phyloP scores from a whole-genome alignment of 164 flowering plant genomes.

The Vitis rupestris region DNA sequence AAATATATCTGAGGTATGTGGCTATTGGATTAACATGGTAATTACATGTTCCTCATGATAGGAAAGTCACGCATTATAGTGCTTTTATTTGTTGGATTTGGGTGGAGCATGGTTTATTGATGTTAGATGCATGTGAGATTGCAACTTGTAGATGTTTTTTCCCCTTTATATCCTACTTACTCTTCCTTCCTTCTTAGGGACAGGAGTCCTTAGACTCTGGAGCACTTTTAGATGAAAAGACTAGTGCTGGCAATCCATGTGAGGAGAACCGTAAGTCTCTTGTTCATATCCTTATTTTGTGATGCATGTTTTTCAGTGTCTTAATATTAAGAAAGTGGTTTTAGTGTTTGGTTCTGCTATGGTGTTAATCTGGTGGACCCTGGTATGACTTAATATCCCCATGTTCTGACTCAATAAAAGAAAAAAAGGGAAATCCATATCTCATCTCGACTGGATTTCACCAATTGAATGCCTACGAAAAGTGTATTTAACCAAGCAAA shows the following conservation, averaged over 20 bases:
- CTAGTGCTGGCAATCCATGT: slow-evolving; percentile 4
- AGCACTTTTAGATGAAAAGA: slow-evolving; percentile 21
- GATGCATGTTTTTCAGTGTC: neutral
- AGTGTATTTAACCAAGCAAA: no score
- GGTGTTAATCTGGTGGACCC: no score
- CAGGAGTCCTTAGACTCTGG: slow-evolving; percentile 13
- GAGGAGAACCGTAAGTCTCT: slow-evolving; percentile 26
- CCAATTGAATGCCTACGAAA: no score
- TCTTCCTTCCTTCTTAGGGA: slow-evolving; percentile 1
- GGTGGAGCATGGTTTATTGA: neutral
- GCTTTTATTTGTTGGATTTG: neutral
- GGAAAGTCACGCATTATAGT: no score
- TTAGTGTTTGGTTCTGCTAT: no score
- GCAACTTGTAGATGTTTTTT: neutral
- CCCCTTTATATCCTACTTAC: neutral
- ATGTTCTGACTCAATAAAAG: no score
- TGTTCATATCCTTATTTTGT: neutral
- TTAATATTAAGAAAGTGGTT: no score
- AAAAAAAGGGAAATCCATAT: no score
- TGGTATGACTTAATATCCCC: no score
- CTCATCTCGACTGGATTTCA: no score
- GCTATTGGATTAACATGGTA: neutral
- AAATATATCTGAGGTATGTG: slow-evolving; percentile 21
- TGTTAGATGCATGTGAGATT: neutral
- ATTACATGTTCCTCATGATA: neutral